Evolutionary conservation across 176 grass and related monocot genomes (phyloP), one percentile per base, ranked within the genome.

Genomic region (Cymbopogon citratus): DNA sequence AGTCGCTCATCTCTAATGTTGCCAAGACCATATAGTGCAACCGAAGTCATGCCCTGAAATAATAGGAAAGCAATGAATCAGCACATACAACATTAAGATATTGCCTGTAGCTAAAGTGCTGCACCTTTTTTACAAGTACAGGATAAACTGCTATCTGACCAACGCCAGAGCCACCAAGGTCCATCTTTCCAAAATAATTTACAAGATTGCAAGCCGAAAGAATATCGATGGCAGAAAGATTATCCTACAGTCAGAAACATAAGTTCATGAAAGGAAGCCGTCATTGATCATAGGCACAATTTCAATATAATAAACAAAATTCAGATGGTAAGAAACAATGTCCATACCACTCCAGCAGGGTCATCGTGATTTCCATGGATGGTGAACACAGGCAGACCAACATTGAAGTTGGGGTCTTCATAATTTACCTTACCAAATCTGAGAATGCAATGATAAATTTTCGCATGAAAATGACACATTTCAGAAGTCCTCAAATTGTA

Each of bases 161-260:
- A 86, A 98, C 87, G 24, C 96, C 92, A 87, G 96, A 98, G 38
- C 87, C 87, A 46, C 89, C 96, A 49, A 99, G 91, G 41, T 90
- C 91, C 92, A 99, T 91, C 83, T 99, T 95, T 51, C 96, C 96
- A 69, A 99, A 99, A 87, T 99, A 99, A 81, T 99, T 99, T 51
- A 95, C 91, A 85, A 99, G 85, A 93, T 99, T 99, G 83, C 92
- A 95, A 77, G 92, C 89, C 8, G 92, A 99, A 71, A 99, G 89
- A 73, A 99, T 99, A 73, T 95, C 92, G 57, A 99, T 99, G 45
- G 96, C 92, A 45, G 92, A 99, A 64, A 93, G 91, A 44, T 99
- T 95, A 88, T 99, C 96, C 96, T 99, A 83, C 57, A 91, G 63
- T 5, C 12, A 80, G 16, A 40, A 81, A 79, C 25, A 81, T 57